Evolutionary conservation across 163 green algal genomes (phyloP), one percentile per base, ranked within the genome.

Genomic region (Trebouxia gelatinosa): DNA sequence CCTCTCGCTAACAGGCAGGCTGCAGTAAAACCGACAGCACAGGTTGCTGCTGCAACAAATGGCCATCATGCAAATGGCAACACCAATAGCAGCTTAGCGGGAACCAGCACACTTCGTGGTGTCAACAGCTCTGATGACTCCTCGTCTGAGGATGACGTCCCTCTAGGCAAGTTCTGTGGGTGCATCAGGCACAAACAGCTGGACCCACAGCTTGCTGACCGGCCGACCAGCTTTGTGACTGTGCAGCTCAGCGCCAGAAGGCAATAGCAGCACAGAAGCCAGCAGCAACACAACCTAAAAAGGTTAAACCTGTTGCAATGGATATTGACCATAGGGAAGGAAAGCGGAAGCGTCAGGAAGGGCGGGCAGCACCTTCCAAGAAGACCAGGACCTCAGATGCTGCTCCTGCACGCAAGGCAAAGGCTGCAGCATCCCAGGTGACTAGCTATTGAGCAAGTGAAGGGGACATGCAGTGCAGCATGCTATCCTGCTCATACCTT

Each of bases 1-100:
- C 62, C 75, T 23, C 64, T 81, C 21, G 75, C 75, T 21, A 39
- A 67, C 37, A 70, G 75, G 32, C 6, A 13, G n/a, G n/a, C n/a
- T n/a, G n/a, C n/a, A n/a, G n/a, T n/a, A n/a, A n/a, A n/a, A n/a
- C n/a, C n/a, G n/a, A n/a, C n/a, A n/a, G n/a, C n/a, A n/a, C n/a
- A n/a, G n/a, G n/a, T n/a, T 54, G 43, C 43, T 23, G 13, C 43
- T 23, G 43, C 43, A 54, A 13, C 43, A 54, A 13, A 9, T 54
- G 13, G 13, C 43, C 9, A 54, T 54, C 43, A 54, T 54, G 43
- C 43, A 54, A 9, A 54, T 54, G 43, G 43, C 43, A 54, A 54
- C 43, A 54, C 11, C 43, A 54, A 13, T 13, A 54, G 11, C 43
- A 13, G 43, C 43, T 54, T n/a, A n/a, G n/a, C n/a, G n/a, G n/a